Evolutionary conservation across 768 basidiomycete species (phyloP).

Genomic region (Amanita pallidorosea): DNA sequence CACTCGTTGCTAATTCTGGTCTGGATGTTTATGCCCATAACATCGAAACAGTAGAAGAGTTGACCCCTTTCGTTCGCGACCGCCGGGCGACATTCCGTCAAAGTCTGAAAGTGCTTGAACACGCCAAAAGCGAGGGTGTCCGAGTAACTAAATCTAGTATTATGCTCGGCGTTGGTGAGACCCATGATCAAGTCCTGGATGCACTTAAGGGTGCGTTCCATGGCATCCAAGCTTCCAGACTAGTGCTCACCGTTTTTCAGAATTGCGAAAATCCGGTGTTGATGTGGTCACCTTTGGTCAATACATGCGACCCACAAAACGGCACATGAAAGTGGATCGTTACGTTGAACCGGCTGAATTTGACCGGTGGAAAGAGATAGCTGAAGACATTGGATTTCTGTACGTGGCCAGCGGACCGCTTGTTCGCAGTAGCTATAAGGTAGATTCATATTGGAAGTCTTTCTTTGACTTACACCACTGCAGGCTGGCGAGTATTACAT

Average conservation of each 20-base stretch:
- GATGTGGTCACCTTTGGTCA: slow-evolving; percentile 99
- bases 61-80: slow-evolving; percentile 94
- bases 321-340: slow-evolving; percentile 97
- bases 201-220: slow-evolving; percentile 62
- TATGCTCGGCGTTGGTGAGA: slow-evolving; percentile 97
- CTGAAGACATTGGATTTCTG: slow-evolving; percentile 90
- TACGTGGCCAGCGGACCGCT: slow-evolving; percentile 97
- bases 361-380: slow-evolving; percentile 79
- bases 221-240: not conserved
- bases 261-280: slow-evolving; percentile 78
- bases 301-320: slow-evolving; percentile 98
- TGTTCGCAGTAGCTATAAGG: slow-evolving; percentile 96
- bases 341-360: slow-evolving; percentile 95
- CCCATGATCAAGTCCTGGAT: slow-evolving; percentile 68
- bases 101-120: slow-evolving; percentile 70
- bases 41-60: slow-evolving; percentile 87
- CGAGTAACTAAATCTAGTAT: slow-evolving; percentile 95
- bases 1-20: slow-evolving; percentile 81
- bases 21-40: slow-evolving; percentile 98
- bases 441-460: slow-evolving; percentile 19
- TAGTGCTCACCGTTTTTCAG: slow-evolving; percentile 28
- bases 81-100: slow-evolving; percentile 86
- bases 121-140: slow-evolving; percentile 76
- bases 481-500: slow-evolving; percentile 97
- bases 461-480: not conserved